These are phyloP conservation scores for Sporopachydermia cereana DNA, from an alignment of 1,139 yeast genomes.

Conservation along the genomic window DNA sequence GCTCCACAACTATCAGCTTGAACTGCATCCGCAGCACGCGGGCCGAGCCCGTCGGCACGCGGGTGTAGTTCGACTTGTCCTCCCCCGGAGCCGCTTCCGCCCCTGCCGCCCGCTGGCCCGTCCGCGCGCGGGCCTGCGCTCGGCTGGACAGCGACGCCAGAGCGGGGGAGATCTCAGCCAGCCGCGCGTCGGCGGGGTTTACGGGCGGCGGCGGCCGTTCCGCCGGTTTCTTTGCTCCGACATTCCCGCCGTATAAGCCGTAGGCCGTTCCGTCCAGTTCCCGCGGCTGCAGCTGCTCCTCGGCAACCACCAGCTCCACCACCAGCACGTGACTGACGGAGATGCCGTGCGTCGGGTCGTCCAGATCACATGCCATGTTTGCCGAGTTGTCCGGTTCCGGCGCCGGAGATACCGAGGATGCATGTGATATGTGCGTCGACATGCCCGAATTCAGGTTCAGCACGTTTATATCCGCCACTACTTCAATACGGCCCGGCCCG, in stretches of 20 bases:
- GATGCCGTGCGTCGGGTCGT: constrained; percentile 72
- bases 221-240: not conserved
- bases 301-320: constrained; percentile 88
- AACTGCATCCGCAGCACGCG: constrained; percentile 92
- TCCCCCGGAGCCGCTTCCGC: not conserved
- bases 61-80: constrained; percentile 24
- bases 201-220: constrained; percentile 10
- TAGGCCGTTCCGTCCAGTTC: not conserved
- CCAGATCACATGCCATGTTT: constrained; percentile 56
- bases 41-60: constrained; percentile 90
- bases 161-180: constrained; percentile 31
- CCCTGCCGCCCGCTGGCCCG: constrained; percentile 6
- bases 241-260: not conserved
- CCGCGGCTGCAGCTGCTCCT: constrained; percentile 47
- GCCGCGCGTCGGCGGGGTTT: constrained; percentile 23
- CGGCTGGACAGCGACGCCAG: constrained; percentile 19
- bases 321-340: constrained; percentile 63
- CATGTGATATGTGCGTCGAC: constrained; percentile 22
- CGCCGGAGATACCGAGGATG: constrained; percentile 22
- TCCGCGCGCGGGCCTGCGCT: constrained; percentile 16
- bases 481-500: constrained; percentile 63
- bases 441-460: constrained; percentile 12
- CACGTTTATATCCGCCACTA: constrained; percentile 39
- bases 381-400: not conserved
- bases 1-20: constrained; percentile 64